Evolutionary conservation across 1,139 yeast genomes (phyloP).

Genomic region (Pichia sp.): DNA sequence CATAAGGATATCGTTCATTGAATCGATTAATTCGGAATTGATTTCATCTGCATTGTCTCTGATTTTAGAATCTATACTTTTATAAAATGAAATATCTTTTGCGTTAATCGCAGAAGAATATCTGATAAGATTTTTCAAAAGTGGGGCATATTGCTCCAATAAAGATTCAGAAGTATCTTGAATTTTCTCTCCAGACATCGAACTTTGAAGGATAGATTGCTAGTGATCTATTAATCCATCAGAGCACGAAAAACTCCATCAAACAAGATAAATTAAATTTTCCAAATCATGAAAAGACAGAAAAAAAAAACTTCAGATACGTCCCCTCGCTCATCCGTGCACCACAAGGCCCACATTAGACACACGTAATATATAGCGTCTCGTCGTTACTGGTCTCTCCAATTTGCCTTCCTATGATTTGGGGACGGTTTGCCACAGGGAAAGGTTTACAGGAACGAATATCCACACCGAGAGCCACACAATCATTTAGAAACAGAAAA

Average conservation of each 20-base stretch:
- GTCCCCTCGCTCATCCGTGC: not conserved
- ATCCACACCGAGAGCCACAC: not conserved
- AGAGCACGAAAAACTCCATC: not conserved
- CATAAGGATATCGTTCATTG: slow-evolving; percentile 49
- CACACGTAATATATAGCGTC: too few species aligned
- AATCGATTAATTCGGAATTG: slow-evolving; percentile 11
- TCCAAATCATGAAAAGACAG: not conserved
- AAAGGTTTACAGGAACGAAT: not conserved
- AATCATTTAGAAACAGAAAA: not conserved
- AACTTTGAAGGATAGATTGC: not conserved
- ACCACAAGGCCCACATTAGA: too few species aligned
- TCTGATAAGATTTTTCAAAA: slow-evolving; percentile 53
- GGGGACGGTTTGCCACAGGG: too few species aligned
- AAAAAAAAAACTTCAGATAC: not conserved
- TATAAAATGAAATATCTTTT: slow-evolving; percentile 73
- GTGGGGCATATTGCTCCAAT: slow-evolving; percentile 30
- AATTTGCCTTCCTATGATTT: not conserved
- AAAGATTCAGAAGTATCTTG: slow-evolving; percentile 1
- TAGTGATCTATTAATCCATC: too few species aligned
- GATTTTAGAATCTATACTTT: slow-evolving; percentile 55
- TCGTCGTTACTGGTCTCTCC: too few species aligned
- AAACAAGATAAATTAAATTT: not conserved
- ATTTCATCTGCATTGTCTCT: slow-evolving; percentile 31
- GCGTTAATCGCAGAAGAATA: slow-evolving; percentile 69
- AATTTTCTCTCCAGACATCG: not conserved